phyloP scores from a whole-genome alignment of 352 stramenopile species.

The Phytopythium sindhum region DNA sequence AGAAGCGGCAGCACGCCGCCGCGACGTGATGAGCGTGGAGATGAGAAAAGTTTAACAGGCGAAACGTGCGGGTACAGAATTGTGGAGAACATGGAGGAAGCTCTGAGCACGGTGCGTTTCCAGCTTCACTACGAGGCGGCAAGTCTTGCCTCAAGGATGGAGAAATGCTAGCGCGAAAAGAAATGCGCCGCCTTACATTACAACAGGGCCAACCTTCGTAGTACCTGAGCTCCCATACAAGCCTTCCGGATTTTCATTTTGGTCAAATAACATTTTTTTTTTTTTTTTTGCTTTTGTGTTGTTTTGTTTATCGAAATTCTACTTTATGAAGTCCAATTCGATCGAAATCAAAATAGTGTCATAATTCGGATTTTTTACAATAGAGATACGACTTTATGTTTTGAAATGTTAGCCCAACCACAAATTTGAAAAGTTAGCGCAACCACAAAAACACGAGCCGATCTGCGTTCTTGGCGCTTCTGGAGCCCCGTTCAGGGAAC shows the following conservation, averaged over 20 bases:
- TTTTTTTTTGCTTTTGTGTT: too few species aligned
- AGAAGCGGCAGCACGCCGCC: background rate
- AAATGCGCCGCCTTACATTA: background rate
- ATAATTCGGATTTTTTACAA: background rate
- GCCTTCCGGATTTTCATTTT: too few species aligned
- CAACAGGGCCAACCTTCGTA: too few species aligned
- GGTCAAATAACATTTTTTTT: too few species aligned
- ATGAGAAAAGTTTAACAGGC: slow-evolving; percentile 7
- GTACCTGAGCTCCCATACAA: too few species aligned
- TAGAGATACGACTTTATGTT: too few species aligned
- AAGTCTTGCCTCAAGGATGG: background rate
- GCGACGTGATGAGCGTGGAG: slow-evolving; percentile 2
- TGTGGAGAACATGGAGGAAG: background rate
- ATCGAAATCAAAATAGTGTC: too few species aligned
- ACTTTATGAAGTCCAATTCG: too few species aligned
- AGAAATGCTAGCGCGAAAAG: background rate
- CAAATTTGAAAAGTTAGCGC: too few species aligned
- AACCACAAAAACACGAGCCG: background rate
- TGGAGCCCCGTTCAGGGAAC: background rate
- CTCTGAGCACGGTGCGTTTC: background rate
- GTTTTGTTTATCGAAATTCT: too few species aligned
- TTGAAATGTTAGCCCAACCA: too few species aligned
- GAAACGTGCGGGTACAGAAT: background rate
- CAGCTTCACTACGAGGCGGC: background rate
- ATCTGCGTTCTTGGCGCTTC: background rate